phyloP scores from a whole-genome alignment of 2,329 filamentous ascomycete genomes.

The Cladosporium oxysporum region DNA sequence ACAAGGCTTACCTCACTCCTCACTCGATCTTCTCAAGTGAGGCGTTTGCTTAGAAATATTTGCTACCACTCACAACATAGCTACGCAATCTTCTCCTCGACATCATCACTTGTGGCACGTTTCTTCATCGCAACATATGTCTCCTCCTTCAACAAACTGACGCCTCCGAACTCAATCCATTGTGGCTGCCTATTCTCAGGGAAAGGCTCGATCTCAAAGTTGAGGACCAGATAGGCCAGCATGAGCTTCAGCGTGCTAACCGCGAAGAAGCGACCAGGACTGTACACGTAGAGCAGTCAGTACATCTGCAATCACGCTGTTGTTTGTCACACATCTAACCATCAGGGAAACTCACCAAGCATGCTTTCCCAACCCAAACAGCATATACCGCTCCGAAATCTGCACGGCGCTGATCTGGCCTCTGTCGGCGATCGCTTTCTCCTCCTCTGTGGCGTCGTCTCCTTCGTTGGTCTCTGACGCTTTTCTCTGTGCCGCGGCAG shows the following conservation, averaged over 20 bases:
- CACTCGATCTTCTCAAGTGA: background rate
- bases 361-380: slow-evolving; percentile 24
- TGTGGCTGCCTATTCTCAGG: slow-evolving; percentile 14
- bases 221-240: slow-evolving; percentile 21
- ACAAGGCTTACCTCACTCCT: background rate
- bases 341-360: slow-evolving; percentile 17
- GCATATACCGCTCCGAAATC: slow-evolving; percentile 20
- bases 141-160: slow-evolving; percentile 11
- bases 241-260: slow-evolving; percentile 23
- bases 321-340: background rate
- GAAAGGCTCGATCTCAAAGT: slow-evolving; percentile 23
- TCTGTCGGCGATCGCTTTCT: background rate
- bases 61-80: background rate
- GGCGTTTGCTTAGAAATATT: background rate
- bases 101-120: background rate
- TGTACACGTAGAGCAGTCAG: background rate
- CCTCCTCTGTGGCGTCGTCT: slow-evolving; percentile 3
- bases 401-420: slow-evolving; percentile 18
- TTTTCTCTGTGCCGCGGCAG: background rate
- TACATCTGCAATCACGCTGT: background rate
- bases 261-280: slow-evolving; percentile 26
- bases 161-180: slow-evolving; percentile 18
- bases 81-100: background rate
- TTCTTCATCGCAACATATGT: slow-evolving; percentile 11
- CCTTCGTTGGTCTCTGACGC: background rate